phyloP scores from a whole-genome alignment of 768 basidiomycete genomes.

The Candolleomyces efflorescens region DNA sequence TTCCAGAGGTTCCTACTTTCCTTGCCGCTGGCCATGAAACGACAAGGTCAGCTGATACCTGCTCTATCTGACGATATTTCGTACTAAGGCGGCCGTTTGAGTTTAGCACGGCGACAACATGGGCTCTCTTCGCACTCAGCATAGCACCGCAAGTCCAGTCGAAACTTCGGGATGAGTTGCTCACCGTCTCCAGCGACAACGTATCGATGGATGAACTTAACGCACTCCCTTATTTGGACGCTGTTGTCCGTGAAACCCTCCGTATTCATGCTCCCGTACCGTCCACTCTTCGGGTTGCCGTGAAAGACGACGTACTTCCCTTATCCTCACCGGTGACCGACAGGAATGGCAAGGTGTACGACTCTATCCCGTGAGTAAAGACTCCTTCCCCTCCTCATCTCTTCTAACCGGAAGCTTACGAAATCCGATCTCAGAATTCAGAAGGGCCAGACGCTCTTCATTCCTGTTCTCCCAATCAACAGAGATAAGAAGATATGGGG shows the following conservation, averaged over 20 bases:
- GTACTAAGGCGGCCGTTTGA: too few relatives aligned
- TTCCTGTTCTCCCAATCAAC: slow-evolving; percentile 53
- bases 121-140: slow-evolving; percentile 56
- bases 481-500: slow-evolving; percentile 54
- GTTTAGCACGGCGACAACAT: slow-evolving; percentile 45
- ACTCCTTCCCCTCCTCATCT: neutral
- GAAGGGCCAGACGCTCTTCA: slow-evolving; percentile 38
- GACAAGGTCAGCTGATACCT: too few relatives aligned
- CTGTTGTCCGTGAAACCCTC: slow-evolving; percentile 54
- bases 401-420: neutral
- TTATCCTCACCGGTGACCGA: slow-evolving; percentile 44
- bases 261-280: slow-evolving; percentile 52
- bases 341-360: slow-evolving; percentile 32
- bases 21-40: slow-evolving; percentile 59
- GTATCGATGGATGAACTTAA: slow-evolving; percentile 69
- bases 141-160: slow-evolving; percentile 44
- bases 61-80: too few relatives aligned
- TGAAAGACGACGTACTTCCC: slow-evolving; percentile 49
- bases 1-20: slow-evolving; percentile 63
- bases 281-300: slow-evolving; percentile 36
- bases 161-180: slow-evolving; percentile 55
- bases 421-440: slow-evolving; percentile 22
- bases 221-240: slow-evolving; percentile 62
- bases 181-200: slow-evolving; percentile 43
- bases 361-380: slow-evolving; percentile 33